Percentiles rank a stretch among this genome's conserved stretches.
These are phyloP conservation scores for Mortierella hygrophila DNA, from an alignment of 192 early-diverging fungal genomes.

Conservation along the genomic window DNA sequence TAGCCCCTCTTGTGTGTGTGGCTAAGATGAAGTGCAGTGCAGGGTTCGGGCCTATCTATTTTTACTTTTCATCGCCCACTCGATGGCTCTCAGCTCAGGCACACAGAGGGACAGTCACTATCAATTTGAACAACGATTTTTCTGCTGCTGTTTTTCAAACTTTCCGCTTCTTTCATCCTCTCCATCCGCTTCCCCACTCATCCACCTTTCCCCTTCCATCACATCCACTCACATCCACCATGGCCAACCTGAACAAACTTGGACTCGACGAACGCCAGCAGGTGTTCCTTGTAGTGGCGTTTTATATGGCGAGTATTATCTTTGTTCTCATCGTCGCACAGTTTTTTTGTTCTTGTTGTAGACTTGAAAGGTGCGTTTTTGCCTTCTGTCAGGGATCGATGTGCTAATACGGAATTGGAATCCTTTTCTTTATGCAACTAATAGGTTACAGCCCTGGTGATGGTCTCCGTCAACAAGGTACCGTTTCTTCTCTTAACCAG, in stretches of 20 bases:
- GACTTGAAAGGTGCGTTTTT: background rate
- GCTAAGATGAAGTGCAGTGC: background rate
- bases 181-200: background rate
- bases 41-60: background rate
- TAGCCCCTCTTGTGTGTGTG: background rate
- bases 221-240: background rate
- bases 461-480: slow-evolving; percentile 64
- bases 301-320: slow-evolving; percentile 30
- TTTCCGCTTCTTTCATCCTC: background rate
- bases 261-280: background rate
- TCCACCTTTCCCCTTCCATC: background rate
- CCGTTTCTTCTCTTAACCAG: no score
- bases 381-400: background rate
- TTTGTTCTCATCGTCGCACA: background rate
- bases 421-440: background rate
- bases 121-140: background rate
- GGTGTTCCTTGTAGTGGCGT: slow-evolving; percentile 27
- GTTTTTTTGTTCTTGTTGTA: background rate
- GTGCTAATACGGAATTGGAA: background rate
- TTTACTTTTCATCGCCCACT: background rate
- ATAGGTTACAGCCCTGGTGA: slow-evolving; percentile 52
- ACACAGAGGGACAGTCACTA: background rate
- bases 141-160: background rate
- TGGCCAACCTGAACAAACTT: slow-evolving; percentile 1
- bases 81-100: background rate